Evolutionary conservation across 495 filamentous ascomycete species (phyloP).

Genomic region (Staphylotrichum tortipilum): DNA sequence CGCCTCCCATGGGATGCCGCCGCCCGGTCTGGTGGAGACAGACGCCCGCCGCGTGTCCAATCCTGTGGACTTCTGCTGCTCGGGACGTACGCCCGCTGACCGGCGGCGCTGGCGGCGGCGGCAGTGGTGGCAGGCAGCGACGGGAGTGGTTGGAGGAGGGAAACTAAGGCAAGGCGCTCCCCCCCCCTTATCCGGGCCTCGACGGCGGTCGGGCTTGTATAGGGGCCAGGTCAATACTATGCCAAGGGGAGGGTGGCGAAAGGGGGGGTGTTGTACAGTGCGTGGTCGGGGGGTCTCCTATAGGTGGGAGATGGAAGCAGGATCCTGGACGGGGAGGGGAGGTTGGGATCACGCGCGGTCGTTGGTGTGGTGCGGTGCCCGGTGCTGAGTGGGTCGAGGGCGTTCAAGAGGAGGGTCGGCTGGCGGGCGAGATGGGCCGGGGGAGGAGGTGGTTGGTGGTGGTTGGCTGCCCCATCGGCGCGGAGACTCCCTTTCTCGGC

Average conservation of each 20-base stretch:
- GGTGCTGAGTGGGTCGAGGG: neutral
- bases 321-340: neutral
- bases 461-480: too few species aligned
- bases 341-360: constrained; percentile 3
- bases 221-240: constrained; percentile 8
- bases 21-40: constrained; percentile 16
- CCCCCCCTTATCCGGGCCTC: constrained; percentile 5
- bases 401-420: neutral
- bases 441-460: too few species aligned
- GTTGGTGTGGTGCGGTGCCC: too few species aligned
- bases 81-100: too few species aligned
- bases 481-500: too few species aligned
- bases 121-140: too few species aligned
- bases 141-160: too few species aligned
- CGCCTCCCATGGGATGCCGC: constrained; percentile 17
- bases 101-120: too few species aligned
- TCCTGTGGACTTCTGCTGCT: too few species aligned
- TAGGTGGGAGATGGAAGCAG: neutral
- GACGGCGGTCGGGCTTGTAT: constrained; percentile 4
- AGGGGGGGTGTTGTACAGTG: constrained; percentile 14
- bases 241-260: constrained; percentile 2
- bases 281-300: neutral
- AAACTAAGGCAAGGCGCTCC: constrained; percentile 6
- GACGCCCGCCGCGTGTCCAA: too few species aligned
- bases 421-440: neutral